Base-by-base conservation (phyloP, 169 alveolate species). In the Sarcocystis neurona region DNA sequence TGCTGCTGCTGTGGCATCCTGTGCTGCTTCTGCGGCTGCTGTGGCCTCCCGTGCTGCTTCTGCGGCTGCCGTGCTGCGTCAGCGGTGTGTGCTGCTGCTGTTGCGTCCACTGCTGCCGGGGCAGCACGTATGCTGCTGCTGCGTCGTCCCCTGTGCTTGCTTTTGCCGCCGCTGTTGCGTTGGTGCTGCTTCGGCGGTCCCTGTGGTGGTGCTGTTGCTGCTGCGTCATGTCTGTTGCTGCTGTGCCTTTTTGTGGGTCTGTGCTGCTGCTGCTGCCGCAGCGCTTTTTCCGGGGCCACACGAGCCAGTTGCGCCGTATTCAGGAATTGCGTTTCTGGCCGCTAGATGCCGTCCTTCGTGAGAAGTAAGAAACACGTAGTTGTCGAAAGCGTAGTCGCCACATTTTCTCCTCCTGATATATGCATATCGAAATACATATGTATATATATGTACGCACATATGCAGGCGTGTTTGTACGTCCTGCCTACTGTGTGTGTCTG, bases 311-410 rank as follows among this genome's bases (percentile, higher is more conserved):
- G 56, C 84, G 89, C 12, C 75, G 84, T 66, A 88, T 88, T 34
- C 80, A 79, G 44, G 75, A 88, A 50, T 85, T 88, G 78, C 78
- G 89, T 43, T 88, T 77, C 79, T 88, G 92, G 92, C 88, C 88
- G 32, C 85, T 88, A 20, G 89, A 43, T 2, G 77, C 89, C 34
- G 89, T 88, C 77, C 89, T 88, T 5, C 58, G 89, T 44, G 89
- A 88, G 30, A 88, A 88, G 92, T 88, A 46, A 60, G 92, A n/a
- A n/a, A n/a, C n/a, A n/a, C n/a, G n/a, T n/a, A n/a, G n/a, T n/a
- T n/a, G n/a, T n/a, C n/a, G n/a, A n/a, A n/a, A n/a, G n/a, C n/a
- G n/a, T n/a, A n/a, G n/a, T n/a, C n/a, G n/a, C n/a, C n/a, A n/a
- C n/a, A n/a, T n/a, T n/a, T n/a, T n/a, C n/a, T n/a, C n/a, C n/a